A percentile compares a stretch with the other conserved stretches of the same genome.
These are phyloP conservation scores for Trichoderma cornu-damae DNA, from an alignment of 2,329 filamentous ascomycete genomes.

Conservation along the genomic window DNA sequence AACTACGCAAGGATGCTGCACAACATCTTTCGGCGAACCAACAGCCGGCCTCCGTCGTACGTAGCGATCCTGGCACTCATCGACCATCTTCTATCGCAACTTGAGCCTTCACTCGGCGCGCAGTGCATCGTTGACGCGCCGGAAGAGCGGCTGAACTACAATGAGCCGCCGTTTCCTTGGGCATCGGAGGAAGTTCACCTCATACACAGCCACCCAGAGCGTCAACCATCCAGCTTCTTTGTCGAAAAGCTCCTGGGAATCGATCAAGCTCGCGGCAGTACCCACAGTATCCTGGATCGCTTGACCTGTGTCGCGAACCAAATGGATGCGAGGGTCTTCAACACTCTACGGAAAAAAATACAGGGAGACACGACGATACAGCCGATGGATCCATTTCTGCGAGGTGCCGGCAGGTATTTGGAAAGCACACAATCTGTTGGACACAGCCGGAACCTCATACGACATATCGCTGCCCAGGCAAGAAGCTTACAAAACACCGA, in stretches of 20 bases:
- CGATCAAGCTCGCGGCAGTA: conserved; percentile 50
- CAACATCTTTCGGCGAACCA: conserved; percentile 46
- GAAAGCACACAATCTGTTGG: conserved; percentile 34
- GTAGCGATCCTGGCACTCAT: conserved; percentile 48
- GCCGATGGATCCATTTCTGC: conserved; percentile 51
- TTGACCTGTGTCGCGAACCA: conserved; percentile 49
- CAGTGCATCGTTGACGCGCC: conserved; percentile 37
- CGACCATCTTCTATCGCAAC: conserved; percentile 40
- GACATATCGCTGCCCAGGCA: conserved; percentile 42
- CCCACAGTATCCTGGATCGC: conserved; percentile 51
- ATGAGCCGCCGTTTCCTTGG: conserved; percentile 39
- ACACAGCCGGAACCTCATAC: conserved; percentile 37
- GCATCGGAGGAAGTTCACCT: conserved; percentile 43
- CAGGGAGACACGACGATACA: conserved; percentile 40
- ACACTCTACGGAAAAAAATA: conserved; percentile 51
- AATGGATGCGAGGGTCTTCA: conserved; percentile 49
- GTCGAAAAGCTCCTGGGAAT: conserved; percentile 61
- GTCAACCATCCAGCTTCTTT: conserved; percentile 44
- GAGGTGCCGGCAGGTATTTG: conserved; percentile 53
- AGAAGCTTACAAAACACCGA: conserved; percentile 43
- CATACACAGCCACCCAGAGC: conserved; percentile 38
- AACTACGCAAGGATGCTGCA: conserved; percentile 54
- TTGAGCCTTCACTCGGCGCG: conserved; percentile 36
- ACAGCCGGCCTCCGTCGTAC: conserved; percentile 50
- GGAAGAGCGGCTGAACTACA: conserved; percentile 36